Conservation (phyloP, 352 stramenopile species). For the Phytophthora agathidicida region DNA sequence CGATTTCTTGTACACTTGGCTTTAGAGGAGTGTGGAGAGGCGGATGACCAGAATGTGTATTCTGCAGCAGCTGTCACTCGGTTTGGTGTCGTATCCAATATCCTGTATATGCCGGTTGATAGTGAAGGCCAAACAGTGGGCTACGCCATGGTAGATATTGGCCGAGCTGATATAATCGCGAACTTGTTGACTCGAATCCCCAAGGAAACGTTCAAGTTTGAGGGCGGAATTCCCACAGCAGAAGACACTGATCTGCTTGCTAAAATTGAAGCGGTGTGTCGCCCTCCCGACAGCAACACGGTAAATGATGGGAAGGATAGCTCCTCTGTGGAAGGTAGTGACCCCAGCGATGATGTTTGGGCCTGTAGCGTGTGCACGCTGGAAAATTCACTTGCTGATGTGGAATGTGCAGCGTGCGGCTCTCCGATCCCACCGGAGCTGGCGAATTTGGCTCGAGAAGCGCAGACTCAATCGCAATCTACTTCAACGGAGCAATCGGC, state of each 20-base stretch:
- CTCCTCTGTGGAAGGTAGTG: conserved; percentile 13
- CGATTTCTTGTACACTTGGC: conserved; percentile 69
- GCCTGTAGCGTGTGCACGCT: conserved; percentile 70
- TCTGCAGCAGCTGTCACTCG: conserved; percentile 67
- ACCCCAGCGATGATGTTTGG: conserved; percentile 51
- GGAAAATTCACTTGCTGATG: conserved; percentile 63
- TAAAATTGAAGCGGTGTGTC: conserved; percentile 35
- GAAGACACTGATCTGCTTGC: conserved; percentile 47
- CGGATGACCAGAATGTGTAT: conserved; percentile 77
- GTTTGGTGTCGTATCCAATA: conserved; percentile 63
- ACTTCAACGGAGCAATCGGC: conserved; percentile 1
- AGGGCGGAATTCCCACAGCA: conserved; percentile 50
- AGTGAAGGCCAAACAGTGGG: conserved; percentile 48
- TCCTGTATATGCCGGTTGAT: conserved; percentile 68
- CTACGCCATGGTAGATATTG: conserved; percentile 74
- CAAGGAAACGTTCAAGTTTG: conserved; percentile 65
- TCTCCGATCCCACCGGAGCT: conserved; percentile 62
- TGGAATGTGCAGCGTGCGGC: conserved; percentile 68
- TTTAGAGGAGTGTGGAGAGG: conserved; percentile 78
- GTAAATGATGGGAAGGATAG: conserved; percentile 19
- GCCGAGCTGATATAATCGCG: conserved; percentile 62
- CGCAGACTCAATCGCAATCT: conserved; percentile 22
- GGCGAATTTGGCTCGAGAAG: conserved; percentile 33
- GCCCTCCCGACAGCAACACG: conserved; percentile 12
- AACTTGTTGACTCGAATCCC: conserved; percentile 54